Evolutionary conservation across 2,329 filamentous ascomycete species (phyloP).

Genomic region (Fusarium mangiferae): DNA sequence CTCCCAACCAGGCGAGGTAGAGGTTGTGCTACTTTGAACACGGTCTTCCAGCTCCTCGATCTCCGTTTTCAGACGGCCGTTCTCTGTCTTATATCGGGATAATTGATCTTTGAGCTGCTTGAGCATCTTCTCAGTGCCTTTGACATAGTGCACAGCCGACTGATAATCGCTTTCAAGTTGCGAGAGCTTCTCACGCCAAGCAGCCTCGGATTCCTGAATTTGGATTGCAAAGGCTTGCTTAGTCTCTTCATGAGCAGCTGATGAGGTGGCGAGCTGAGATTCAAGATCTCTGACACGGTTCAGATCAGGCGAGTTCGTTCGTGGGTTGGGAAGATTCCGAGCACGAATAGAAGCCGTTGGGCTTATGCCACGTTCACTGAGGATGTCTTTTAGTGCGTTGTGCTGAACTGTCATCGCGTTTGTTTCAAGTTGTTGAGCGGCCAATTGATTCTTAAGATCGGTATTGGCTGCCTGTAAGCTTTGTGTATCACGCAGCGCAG

Average conservation of each 20-base stretch:
- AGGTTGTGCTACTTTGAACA: constrained; percentile 51
- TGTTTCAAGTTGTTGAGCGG: constrained; percentile 90
- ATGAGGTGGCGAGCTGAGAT: constrained; percentile 80
- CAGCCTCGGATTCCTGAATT: constrained; percentile 85
- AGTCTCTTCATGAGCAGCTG: constrained; percentile 86
- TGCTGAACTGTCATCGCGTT: constrained; percentile 94
- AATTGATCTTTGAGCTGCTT: constrained; percentile 98
- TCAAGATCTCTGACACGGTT: constrained; percentile 85
- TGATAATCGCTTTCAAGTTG: constrained; percentile 98
- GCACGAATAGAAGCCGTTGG: constrained; percentile 77
- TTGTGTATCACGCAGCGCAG: constrained; percentile 84
- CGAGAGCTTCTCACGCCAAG: constrained; percentile 91
- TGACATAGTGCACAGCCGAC: constrained; percentile 96
- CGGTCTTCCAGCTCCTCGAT: constrained; percentile 74
- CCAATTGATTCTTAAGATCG: constrained; percentile 83
- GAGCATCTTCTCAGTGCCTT: constrained; percentile 98
- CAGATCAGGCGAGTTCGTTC: constrained; percentile 82
- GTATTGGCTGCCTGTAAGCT: constrained; percentile 81
- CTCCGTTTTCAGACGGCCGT: constrained; percentile 83
- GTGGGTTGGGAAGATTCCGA: constrained; percentile 74
- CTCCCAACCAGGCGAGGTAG: constrained; percentile 74
- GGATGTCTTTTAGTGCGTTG: constrained; percentile 90
- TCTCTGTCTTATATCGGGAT: constrained; percentile 89
- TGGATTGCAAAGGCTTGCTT: constrained; percentile 81
- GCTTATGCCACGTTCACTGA: constrained; percentile 88